These are phyloP conservation scores for Stachybotrys echinatus DNA, from an alignment of 2,329 filamentous ascomycete species.

Conservation along the genomic window DNA sequence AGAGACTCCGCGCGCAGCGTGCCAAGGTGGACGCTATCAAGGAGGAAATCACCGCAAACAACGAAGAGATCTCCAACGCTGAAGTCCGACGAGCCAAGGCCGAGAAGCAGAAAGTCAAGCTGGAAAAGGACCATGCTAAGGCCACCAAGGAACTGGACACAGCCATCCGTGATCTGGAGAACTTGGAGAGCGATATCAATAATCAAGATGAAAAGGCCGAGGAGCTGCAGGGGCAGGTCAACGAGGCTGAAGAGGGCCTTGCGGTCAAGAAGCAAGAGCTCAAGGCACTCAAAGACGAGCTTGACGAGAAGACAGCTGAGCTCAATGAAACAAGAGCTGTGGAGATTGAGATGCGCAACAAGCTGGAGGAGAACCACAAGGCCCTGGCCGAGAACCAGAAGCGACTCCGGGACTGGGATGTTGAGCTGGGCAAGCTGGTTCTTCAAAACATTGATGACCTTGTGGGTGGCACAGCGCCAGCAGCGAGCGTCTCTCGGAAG, in stretches of 20 bases:
- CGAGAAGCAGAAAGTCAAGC: slow-evolving; percentile 84
- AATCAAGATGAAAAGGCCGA: slow-evolving; percentile 73
- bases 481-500: slow-evolving; percentile 2
- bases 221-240: slow-evolving; percentile 65
- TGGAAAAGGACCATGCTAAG: slow-evolving; percentile 76
- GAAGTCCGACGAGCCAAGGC: slow-evolving; percentile 89
- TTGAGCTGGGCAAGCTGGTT: slow-evolving; percentile 78
- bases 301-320: slow-evolving; percentile 80
- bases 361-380: slow-evolving; percentile 95
- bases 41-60: slow-evolving; percentile 74
- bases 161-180: slow-evolving; percentile 67
- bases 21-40: slow-evolving; percentile 86
- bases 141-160: slow-evolving; percentile 73
- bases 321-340: slow-evolving; percentile 83
- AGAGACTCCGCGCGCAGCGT: slow-evolving; percentile 84
- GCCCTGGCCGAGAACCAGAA: slow-evolving; percentile 80
- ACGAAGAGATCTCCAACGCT: slow-evolving; percentile 77
- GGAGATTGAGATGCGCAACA: slow-evolving; percentile 98
- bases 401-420: slow-evolving; percentile 77
- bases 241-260: slow-evolving; percentile 76
- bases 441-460: slow-evolving; percentile 78
- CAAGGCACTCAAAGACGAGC: slow-evolving; percentile 70
- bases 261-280: slow-evolving; percentile 77
- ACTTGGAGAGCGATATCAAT: slow-evolving; percentile 71
- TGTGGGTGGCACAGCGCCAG: slow-evolving; percentile 29